phyloP scores from a whole-genome alignment of 495 filamentous ascomycete genomes.

The Aspergillus avenaceus region DNA sequence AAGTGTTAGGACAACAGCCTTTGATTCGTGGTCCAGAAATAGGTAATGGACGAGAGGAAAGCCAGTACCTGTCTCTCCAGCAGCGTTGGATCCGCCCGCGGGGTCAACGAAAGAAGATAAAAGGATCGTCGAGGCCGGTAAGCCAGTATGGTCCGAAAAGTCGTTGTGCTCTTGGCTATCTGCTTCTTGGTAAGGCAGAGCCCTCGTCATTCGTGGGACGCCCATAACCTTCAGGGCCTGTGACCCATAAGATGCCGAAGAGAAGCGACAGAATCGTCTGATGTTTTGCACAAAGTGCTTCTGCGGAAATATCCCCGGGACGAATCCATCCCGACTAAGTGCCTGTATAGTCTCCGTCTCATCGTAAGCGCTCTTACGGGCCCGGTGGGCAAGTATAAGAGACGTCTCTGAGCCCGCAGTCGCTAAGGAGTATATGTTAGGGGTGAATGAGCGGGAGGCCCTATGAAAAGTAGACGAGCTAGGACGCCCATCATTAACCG shows the following conservation, averaged over 20 bases:
- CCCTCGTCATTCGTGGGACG: conserved; percentile 46
- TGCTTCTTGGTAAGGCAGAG: conserved; percentile 30
- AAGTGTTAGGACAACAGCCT: conserved; percentile 71
- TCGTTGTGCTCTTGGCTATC: conserved; percentile 63
- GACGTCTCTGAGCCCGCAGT: conserved; percentile 63
- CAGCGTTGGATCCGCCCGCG: conserved; percentile 66
- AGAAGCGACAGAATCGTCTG: conserved; percentile 70
- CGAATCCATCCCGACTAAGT: conserved; percentile 51
- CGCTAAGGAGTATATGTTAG: conserved; percentile 68
- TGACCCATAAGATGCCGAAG: conserved; percentile 72
- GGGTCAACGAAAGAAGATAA: conserved; percentile 74
- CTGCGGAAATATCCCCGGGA: conserved; percentile 63
- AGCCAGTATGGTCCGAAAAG: conserved; percentile 67
- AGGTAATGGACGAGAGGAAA: conserved; percentile 78
- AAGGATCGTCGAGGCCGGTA: conserved; percentile 64
- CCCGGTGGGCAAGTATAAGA: conserved; percentile 53
- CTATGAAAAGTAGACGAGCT: conserved; percentile 27
- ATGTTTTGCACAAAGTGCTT: conserved; percentile 68
- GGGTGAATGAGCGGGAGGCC: conserved; percentile 35
- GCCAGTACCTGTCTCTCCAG: conserved; percentile 67
- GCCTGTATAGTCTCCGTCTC: conserved; percentile 51
- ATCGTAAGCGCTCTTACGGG: conserved; percentile 51
- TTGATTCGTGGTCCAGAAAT: conserved; percentile 71
- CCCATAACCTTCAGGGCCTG: conserved; percentile 69
- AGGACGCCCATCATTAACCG: conserved; percentile 28